A percentile compares a stretch with the other conserved stretches of the same genome.
phyloP scores from a whole-genome alignment of 306 rosid genomes.

The Argentina anserina region DNA sequence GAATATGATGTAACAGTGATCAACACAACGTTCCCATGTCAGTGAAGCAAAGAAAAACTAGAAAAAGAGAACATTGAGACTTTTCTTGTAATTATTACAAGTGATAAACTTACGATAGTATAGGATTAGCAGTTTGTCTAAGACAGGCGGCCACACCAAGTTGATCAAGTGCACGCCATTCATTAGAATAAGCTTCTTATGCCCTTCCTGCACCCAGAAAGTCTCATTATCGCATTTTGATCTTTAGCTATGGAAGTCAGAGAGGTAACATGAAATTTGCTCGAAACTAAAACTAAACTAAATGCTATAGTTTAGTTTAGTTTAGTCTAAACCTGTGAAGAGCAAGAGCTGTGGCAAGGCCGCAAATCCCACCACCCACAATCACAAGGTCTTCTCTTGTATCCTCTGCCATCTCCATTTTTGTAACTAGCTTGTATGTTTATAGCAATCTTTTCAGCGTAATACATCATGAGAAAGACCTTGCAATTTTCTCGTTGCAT shows the following conservation, averaged over 20 bases:
- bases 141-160: slow-evolving; percentile 17
- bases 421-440: no score
- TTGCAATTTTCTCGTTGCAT: no score
- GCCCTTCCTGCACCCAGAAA: slow-evolving; percentile 6
- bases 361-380: slow-evolving; percentile 24
- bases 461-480: neutral
- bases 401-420: slow-evolving; percentile 1
- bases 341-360: slow-evolving; percentile 26
- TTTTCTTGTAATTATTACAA: no score
- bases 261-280: no score
- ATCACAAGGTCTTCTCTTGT: slow-evolving; percentile 6
- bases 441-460: neutral
- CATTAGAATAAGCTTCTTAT: slow-evolving; percentile 9
- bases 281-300: no score
- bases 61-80: no score
- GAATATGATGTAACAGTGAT: neutral
- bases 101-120: slow-evolving; percentile 1
- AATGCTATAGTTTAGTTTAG: no score
- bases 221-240: no score
- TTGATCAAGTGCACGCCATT: slow-evolving; percentile 27
- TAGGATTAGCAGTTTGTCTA: slow-evolving; percentile 8
- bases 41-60: neutral
- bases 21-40: no score
- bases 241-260: no score
- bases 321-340: slow-evolving; percentile 24